Base-by-base conservation (phyloP, 495 filamentous ascomycete species). In the Hypoxylon intermedium region DNA sequence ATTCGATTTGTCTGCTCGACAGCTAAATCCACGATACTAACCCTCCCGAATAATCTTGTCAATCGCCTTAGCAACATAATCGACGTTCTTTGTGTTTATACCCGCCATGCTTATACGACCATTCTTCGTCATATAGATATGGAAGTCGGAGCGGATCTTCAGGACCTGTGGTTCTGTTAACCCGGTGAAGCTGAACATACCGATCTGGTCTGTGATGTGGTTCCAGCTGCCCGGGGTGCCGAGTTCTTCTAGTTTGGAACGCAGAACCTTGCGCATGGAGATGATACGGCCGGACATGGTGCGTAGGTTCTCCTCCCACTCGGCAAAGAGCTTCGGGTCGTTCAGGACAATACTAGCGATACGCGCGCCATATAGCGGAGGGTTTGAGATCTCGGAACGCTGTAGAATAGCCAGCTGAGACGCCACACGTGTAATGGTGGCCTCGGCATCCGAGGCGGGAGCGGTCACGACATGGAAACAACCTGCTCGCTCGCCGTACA, bases 91-190 rank as follows among this genome's bases (percentile, higher is more conserved):
- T 19, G 89, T 89, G 74, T 98, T 99, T 59, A 98, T 72, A 1
- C 94, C 94, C 1, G 94, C 94, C 91, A 99, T 97, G 48, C 88
- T 92, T 72, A 98, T 96, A 28, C 94, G 85, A 9, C 94, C 94
- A 67, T 99, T 99, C 85, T 97, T 98, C 21, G 95, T 97, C 90
- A 98, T 96, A 74, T 99, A 99, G 31, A 99, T 82, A 70, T 98
- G 95, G 66, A 79, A 88, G 62, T 93, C 87, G 42, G 87, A 83
- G 47, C 90, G 81, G 58, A 99, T 70, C 73, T 86, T 84, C 74
- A 84, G 66, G n/a, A 96, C 94, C 74, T 99, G 94, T 44, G 80
- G 69, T 80, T 97, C 93, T 1, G 71, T 87, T 73, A 99, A 72
- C 0, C 94, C 94, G 1, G 94, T 99, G 73, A 95, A 99, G 70